Base-by-base conservation (phyloP, 2,329 filamentous ascomycete species). In the Aotearoamyces nothofagi region DNA sequence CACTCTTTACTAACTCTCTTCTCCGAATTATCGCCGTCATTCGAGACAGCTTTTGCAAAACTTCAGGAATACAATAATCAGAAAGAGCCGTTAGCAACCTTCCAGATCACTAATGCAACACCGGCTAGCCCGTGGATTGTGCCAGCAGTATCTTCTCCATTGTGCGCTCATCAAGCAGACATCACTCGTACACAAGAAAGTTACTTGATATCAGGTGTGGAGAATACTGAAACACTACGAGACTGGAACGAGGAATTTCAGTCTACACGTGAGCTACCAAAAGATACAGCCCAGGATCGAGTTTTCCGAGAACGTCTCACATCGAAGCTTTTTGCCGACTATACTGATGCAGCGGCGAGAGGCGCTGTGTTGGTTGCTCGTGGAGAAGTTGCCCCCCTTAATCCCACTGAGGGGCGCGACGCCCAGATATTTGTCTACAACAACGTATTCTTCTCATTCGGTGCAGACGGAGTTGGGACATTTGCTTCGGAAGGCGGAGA, bases 171-270 rank as follows among this genome's bases (percentile, higher is more conserved):
- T 52, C 69, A 78, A 45, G 53, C 86, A 14, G 90, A 98, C 51
- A 69, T 84, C 37, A 82, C 86, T 13, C 73, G 92, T 31, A 81
- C 86, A 13, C 90, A 98, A 56, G 90, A 98, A 60, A 81, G 79
- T 27, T 94, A 82, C 50, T 61, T 98, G 35, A 74, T 96, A 35
- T 71, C 81, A 12, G 92, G 92, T 16, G 76, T 86, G 15, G 90
- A 98, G 47, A 93, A 87, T 50, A 82, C 83, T 0, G 90, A 98
- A 49, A 93, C 84, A 4, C 62, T 98, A 38, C 74, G 90, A 33
- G 90, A 98, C 54, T 98, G 92, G 87, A 98, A 98, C 45, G 90
- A 98, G 53, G 90, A 98, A 50, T 92, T 98, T 50, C 90, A 98
- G 54, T 93, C 87, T 2, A 93, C 90, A 8, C 77, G 83, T 45